Evolutionary conservation across 1,284 basidiomycete genomes (phyloP).

Genomic region (Cryptococcus sp.): DNA sequence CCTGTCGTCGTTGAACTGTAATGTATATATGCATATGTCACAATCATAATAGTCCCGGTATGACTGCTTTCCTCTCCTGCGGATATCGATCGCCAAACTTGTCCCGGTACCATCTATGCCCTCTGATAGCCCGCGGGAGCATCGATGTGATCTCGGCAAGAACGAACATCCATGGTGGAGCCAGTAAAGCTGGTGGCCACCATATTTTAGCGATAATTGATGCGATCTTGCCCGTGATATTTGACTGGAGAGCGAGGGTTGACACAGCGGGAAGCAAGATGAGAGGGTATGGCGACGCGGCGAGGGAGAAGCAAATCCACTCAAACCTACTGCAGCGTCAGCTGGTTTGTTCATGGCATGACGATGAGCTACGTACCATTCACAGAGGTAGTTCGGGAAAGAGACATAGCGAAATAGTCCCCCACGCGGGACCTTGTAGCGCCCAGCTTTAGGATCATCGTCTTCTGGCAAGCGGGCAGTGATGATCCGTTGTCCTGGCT

Average conservation of each 20-base stretch:
- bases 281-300: constrained; percentile 53
- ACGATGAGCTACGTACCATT: constrained; percentile 57
- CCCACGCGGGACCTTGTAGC: constrained; percentile 80
- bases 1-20: constrained; percentile 47
- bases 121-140: constrained; percentile 74
- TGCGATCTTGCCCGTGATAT: constrained; percentile 3
- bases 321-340: constrained; percentile 61
- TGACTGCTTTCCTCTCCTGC: constrained; percentile 62
- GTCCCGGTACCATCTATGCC: constrained; percentile 75
- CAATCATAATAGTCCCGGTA: constrained; percentile 55
- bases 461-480: constrained; percentile 27
- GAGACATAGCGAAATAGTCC: constrained; percentile 75
- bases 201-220: constrained; percentile 6
- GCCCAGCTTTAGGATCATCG: constrained; percentile 42
- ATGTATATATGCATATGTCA: background rate
- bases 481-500: constrained; percentile 21
- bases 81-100: constrained; percentile 71
- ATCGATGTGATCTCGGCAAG: constrained; percentile 69
- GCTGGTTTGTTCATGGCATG: background rate
- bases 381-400: constrained; percentile 91
- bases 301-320: constrained; percentile 76
- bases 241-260: constrained; percentile 12
- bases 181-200: constrained; percentile 47
- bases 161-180: constrained; percentile 76
- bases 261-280: constrained; percentile 48